Base-by-base conservation (phyloP, 148 eudicot species). In the Rhododendron molle region DNA sequence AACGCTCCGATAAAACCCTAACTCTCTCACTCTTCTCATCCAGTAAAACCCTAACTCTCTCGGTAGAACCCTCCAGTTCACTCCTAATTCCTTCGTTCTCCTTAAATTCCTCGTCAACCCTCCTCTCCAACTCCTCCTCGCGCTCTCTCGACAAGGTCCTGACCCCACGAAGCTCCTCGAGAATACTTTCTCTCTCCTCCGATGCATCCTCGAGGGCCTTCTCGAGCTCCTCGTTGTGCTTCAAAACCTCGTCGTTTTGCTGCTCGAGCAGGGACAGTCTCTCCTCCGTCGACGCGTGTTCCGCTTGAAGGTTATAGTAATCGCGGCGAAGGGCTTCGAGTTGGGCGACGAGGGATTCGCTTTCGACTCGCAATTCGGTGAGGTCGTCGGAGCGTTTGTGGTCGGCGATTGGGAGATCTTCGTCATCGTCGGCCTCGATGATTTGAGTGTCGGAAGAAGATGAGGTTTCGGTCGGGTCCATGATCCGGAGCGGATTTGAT, bases 151-250 rank as follows among this genome's bases (percentile, higher is more conserved):
- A 78, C 26, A 20, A 60, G 36, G 13, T 82, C 78, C 86, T 81
- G 28, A 81, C 71, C 76, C 32, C 85, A 4, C 81, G 85, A 85
- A 86, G 14, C 84, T 86, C 87, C 5, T 85, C 83, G 80, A 88
- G 82, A 5, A 91, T 40, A 52, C 88, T 80, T 43, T 91, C 92
- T 56, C 89, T 91, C 72, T 86, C 90, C 36, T 46, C 50, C 36
- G 77, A 44, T 5, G 89, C 81, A 85, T 86, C 91, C 67, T 85
- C 91, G 52, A 83, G 23, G 73, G 65, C 67, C 84, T 43, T 26
- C 30, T 47, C 76, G 40, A 76, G 84, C 16, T 87, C 91, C 30
- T 44, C 21, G 72, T 83, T 80, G 87, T n/a, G 83, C 84, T 34
- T 43, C 81, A 80, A 81, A 46, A 89, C 83, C 47, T 91, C 88